Percentiles rank a stretch among this genome's conserved stretches.
These are phyloP conservation scores for Pythium aristosporum DNA, from an alignment of 352 stramenopile genomes.

Conservation along the genomic window DNA sequence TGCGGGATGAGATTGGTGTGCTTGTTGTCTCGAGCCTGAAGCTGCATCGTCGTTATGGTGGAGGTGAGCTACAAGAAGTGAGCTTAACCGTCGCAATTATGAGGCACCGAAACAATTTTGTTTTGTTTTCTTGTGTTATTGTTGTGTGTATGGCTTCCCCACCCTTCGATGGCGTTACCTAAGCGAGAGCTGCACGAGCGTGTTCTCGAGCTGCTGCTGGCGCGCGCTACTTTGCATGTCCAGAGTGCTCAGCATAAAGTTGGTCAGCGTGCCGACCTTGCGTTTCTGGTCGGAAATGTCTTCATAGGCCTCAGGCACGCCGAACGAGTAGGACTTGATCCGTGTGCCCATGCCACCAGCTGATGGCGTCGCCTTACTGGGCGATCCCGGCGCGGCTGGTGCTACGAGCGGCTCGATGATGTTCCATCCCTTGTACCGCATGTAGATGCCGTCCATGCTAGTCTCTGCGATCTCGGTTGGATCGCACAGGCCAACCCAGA, in stretches of 20 bases:
- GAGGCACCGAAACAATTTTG: no score
- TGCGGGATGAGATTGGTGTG: no score
- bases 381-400: background rate
- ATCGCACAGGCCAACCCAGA: conserved; percentile 15
- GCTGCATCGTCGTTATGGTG: no score
- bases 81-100: no score
- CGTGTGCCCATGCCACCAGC: background rate
- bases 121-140: no score
- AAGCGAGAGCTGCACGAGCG: conserved; percentile 7
- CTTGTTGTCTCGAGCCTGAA: no score
- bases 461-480: conserved; percentile 20
- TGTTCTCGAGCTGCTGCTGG: conserved; percentile 24
- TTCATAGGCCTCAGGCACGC: conserved; percentile 17
- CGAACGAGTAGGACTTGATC: conserved; percentile 16
- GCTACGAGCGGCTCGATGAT: conserved; percentile 9
- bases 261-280: conserved; percentile 27
- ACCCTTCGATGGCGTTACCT: no score
- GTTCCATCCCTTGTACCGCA: conserved; percentile 18
- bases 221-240: conserved; percentile 14
- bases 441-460: conserved; percentile 24
- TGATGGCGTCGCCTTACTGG: background rate
- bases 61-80: no score
- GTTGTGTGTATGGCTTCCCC: no score
- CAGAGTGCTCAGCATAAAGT: conserved; percentile 21
- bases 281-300: conserved; percentile 19